Base-by-base conservation (phyloP, 2,329 filamentous ascomycete species). In the Neopestalotiopsis sp. region DNA sequence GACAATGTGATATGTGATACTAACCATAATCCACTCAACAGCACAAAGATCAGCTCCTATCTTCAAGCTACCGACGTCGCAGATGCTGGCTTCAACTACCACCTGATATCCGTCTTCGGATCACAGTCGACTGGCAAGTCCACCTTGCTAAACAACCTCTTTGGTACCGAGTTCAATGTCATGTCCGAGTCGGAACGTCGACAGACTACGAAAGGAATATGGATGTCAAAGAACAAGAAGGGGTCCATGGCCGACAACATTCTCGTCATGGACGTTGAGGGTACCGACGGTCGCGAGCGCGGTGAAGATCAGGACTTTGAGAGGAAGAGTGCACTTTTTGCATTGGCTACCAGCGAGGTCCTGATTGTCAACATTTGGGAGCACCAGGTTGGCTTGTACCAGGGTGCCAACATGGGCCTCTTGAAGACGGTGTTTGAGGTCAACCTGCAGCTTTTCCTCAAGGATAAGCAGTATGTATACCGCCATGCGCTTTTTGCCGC, bases 341-440 rank as follows among this genome's bases (percentile, higher is more conserved):
- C 96, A 65, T 88, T 99, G 76, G 96, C 96, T 64, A 99, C 96
- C 20, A 98, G 95, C 80, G 96, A 99, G 84, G 95, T 99, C 66
- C 87, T 99, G 75, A 97, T 99, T 78, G 92, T 99, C 81, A 99
- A 99, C 79, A 97, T 99, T 74, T 99, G 96, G 96, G 96, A 99
- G 82, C 95, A 98, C 81, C 96, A 99, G 82, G 96, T 99, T 71
- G 96, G 96, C 62, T 82, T 99, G 80, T 99, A 99, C 79, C 95
- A 99, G 83, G 96, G 96, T 68, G 96, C 96, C 75, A 99, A 99
- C 81, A 99, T 99, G 96, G 96, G 96, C 9, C 83, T 99, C 76
- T 85, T 99, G 76, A 99, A 99, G 88, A 99, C 97, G 0, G 96
- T 99, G 4, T 99, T 99, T 75, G 96, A 99, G 84, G 96, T 99